These are phyloP conservation scores for Blastocrithidia nonstop DNA, from an alignment of 208 protist genomes.

Conservation along the genomic window DNA sequence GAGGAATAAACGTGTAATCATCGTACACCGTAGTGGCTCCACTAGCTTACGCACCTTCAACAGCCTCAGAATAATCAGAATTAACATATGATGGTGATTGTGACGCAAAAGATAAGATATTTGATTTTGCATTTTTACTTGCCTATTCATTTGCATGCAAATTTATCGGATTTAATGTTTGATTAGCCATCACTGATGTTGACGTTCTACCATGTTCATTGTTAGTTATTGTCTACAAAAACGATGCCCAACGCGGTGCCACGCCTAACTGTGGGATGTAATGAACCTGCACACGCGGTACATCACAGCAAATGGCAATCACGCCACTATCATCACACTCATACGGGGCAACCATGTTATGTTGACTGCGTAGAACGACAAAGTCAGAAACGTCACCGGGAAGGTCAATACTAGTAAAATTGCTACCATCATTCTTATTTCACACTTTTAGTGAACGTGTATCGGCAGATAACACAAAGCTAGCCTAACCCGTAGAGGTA, in stretches of 20 bases:
- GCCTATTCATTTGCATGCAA: too few species aligned
- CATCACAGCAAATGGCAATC: slow-evolving; percentile 84
- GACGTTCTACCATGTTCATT: slow-evolving; percentile 78
- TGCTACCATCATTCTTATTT: slow-evolving; percentile 71
- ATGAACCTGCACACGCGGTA: slow-evolving; percentile 85
- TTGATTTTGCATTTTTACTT: too few species aligned
- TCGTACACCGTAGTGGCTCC: slow-evolving; percentile 86
- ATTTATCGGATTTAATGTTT: slow-evolving; percentile 97
- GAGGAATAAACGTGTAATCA: slow-evolving; percentile 96
- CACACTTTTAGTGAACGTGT: slow-evolving; percentile 89
- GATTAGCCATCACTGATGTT: slow-evolving; percentile 92
- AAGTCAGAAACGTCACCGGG: slow-evolving; percentile 79
- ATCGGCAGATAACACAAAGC: slow-evolving; percentile 74
- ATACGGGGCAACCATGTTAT: slow-evolving; percentile 69
- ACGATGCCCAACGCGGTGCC: slow-evolving; percentile 95
- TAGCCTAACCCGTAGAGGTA: slow-evolving; percentile 55
- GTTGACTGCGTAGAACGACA: slow-evolving; percentile 55
- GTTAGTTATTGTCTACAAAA: slow-evolving; percentile 94
- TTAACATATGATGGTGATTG: too few species aligned
- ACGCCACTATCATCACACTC: slow-evolving; percentile 78
- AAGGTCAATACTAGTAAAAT: slow-evolving; percentile 80
- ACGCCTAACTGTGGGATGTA: slow-evolving; percentile 93
- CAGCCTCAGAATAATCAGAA: too few species aligned
- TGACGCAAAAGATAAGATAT: too few species aligned
- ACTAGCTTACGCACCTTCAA: too few species aligned